A percentile compares a stretch with the other conserved stretches of the same genome.
Conservation (phyloP, 768 basidiomycete genomes). For the Kwoniella bestiolae region DNA sequence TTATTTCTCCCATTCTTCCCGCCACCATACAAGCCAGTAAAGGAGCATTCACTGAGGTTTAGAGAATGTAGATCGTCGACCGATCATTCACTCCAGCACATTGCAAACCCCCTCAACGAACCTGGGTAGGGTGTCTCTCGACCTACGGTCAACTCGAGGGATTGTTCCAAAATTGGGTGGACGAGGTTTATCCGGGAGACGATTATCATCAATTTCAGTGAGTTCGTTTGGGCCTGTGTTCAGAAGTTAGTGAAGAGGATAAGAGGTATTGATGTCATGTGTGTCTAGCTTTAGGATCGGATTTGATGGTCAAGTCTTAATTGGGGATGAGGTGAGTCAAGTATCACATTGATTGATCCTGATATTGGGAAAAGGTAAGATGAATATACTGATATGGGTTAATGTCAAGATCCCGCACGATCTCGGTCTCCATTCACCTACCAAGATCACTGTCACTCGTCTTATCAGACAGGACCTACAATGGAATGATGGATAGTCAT, state of each 20-base stretch:
- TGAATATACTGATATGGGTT: neutral
- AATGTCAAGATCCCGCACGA: constrained; percentile 1
- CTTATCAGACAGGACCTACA: neutral
- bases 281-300: constrained; percentile 10
- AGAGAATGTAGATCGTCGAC: constrained; percentile 8
- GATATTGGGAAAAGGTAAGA: neutral
- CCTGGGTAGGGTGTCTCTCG: neutral
- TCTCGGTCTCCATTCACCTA: constrained; percentile 7
- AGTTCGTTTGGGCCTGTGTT: neutral
- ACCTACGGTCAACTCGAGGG: neutral
- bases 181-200: constrained; percentile 5
- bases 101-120: neutral
- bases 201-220: constrained; percentile 10
- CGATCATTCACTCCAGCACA: constrained; percentile 2
- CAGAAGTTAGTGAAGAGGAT: too few relatives aligned
- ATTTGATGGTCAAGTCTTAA: constrained; percentile 7
- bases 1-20: too few relatives aligned
- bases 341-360: neutral
- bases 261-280: too few relatives aligned
- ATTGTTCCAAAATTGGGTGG: constrained; percentile 5
- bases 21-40: too few relatives aligned
- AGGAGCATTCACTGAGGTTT: too few relatives aligned
- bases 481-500: too few relatives aligned
- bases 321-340: neutral
- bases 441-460: constrained; percentile 3